phyloP scores from a whole-genome alignment of 768 basidiomycete species.

The Lactifluus echinatus region DNA sequence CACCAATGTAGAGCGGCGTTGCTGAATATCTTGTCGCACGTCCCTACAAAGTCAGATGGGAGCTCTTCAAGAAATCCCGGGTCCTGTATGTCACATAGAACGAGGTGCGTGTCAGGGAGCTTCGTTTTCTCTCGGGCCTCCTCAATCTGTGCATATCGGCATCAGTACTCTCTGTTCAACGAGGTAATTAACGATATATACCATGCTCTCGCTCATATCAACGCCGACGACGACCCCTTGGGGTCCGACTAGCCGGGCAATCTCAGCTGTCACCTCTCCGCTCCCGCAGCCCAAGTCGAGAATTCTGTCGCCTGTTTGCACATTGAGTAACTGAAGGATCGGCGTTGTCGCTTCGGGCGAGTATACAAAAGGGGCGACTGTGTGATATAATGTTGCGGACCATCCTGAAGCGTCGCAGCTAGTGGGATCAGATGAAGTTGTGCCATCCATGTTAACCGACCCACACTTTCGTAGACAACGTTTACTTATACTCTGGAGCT shows the following conservation, averaged over 20 bases:
- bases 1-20: slow-evolving; percentile 85
- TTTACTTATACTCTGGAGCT: neutral
- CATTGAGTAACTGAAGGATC: slow-evolving; percentile 52
- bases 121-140: slow-evolving; percentile 32
- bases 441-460: neutral
- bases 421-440: neutral
- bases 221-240: slow-evolving; percentile 54
- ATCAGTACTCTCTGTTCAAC: neutral
- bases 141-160: slow-evolving; percentile 35
- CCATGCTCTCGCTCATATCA: slow-evolving; percentile 69
- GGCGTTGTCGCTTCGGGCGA: slow-evolving; percentile 42
- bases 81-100: slow-evolving; percentile 47
- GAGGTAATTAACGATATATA: slow-evolving; percentile 28
- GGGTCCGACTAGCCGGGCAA: slow-evolving; percentile 43
- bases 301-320: slow-evolving; percentile 58
- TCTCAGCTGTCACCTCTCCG: slow-evolving; percentile 59
- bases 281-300: slow-evolving; percentile 79
- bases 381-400: slow-evolving; percentile 53
- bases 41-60: slow-evolving; percentile 27
- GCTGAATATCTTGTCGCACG: slow-evolving; percentile 71
- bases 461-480: neutral
- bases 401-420: slow-evolving; percentile 29
- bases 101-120: slow-evolving; percentile 5
- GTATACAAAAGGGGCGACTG: slow-evolving; percentile 65
- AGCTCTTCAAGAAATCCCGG: slow-evolving; percentile 11